Evolutionary conservation across 768 basidiomycete species (phyloP).

Genomic region (Pholiota molesta): DNA sequence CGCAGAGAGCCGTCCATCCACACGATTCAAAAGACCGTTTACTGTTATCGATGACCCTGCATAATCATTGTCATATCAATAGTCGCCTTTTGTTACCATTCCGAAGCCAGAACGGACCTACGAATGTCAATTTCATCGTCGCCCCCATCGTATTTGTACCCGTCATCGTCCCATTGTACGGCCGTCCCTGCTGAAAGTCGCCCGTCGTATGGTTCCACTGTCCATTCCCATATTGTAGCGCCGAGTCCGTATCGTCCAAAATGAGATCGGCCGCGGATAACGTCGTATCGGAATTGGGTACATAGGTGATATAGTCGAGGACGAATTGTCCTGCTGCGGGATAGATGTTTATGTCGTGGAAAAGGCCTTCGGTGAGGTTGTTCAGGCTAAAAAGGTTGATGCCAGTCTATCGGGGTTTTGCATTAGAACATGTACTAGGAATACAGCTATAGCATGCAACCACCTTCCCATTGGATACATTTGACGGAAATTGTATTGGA

Average conservation of each 20-base stretch:
- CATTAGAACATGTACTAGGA: neutral
- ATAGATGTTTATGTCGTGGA: constrained; percentile 11
- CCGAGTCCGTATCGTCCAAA: constrained; percentile 14
- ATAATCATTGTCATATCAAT: neutral
- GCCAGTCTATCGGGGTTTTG: constrained; percentile 1
- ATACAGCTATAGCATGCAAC: neutral
- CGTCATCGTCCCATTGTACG: constrained; percentile 11
- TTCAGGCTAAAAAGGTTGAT: constrained; percentile 14
- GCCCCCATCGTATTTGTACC: constrained; percentile 7
- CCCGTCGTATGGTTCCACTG: constrained; percentile 13
- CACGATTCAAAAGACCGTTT: constrained; percentile 20
- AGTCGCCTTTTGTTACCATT: neutral
- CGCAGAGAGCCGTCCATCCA: constrained; percentile 18
- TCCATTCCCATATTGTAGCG: constrained; percentile 10
- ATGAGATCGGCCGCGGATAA: constrained; percentile 7
- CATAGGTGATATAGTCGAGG: constrained; percentile 11
- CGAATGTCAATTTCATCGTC: constrained; percentile 15
- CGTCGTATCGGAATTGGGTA: constrained; percentile 8
- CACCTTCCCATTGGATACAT: constrained; percentile 5
- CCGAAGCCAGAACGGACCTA: constrained; percentile 6
- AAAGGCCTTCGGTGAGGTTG: constrained; percentile 6
- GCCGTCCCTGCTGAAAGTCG: constrained; percentile 7
- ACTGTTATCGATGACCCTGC: constrained; percentile 21
- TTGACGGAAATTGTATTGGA: constrained; percentile 3
- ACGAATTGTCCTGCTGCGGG: constrained; percentile 9